A percentile compares a stretch with the other conserved stretches of the same genome.
Conservation (phyloP, 441 rosid species). For the Melastoma candidum region DNA sequence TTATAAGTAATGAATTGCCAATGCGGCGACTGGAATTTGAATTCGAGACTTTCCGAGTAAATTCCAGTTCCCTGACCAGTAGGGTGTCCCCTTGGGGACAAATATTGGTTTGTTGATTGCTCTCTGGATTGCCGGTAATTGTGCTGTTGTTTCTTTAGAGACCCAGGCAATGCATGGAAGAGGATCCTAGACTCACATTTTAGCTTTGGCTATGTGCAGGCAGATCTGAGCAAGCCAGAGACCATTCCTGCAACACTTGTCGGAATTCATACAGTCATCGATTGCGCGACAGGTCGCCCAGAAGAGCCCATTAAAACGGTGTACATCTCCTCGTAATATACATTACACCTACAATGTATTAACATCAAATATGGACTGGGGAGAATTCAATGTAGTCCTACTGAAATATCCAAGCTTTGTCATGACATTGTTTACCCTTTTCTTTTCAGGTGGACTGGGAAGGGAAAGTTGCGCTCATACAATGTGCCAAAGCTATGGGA, state of each 20-base stretch:
- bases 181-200: neutral
- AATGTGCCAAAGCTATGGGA: constrained; percentile 95
- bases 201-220: constrained; percentile 37
- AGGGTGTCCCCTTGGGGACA: too few relatives aligned
- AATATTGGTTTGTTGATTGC: too few relatives aligned
- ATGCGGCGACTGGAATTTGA: too few relatives aligned
- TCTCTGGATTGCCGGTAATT: too few relatives aligned
- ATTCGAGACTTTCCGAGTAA: too few relatives aligned
- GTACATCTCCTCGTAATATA: neutral
- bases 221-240: constrained; percentile 90
- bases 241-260: constrained; percentile 83
- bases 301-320: constrained; percentile 94
- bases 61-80: too few relatives aligned
- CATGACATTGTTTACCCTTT: constrained; percentile 17
- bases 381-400: neutral
- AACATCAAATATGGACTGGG: neutral
- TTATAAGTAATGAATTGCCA: too few relatives aligned
- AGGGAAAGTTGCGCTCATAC: constrained; percentile 96
- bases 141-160: too few relatives aligned
- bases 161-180: too few relatives aligned
- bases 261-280: constrained; percentile 80
- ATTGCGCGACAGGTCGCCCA: constrained; percentile 92
- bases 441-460: constrained; percentile 97
- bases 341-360: neutral
- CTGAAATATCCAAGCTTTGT: neutral